Evolutionary conservation across 306 rosid species (phyloP).

Genomic region (Vigna unguiculata): DNA sequence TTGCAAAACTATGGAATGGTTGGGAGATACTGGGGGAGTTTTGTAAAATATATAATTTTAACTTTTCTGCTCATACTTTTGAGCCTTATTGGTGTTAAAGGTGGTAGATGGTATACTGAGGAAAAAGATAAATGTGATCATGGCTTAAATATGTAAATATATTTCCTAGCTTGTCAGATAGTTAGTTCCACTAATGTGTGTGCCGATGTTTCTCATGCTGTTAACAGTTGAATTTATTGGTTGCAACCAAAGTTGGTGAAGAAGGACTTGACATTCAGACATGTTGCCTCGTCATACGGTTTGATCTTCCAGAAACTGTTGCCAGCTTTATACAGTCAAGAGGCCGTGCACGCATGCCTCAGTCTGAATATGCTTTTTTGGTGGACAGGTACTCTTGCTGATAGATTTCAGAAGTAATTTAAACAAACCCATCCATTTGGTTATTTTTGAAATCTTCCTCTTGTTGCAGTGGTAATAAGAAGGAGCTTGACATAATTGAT

Average conservation of each 20-base stretch:
- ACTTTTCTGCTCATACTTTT: constrained; percentile 33
- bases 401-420: constrained; percentile 37
- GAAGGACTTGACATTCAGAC: constrained; percentile 99
- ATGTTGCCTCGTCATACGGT: constrained; percentile 91
- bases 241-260: constrained; percentile 98
- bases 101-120: not conserved
- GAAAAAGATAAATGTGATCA: constrained; percentile 20
- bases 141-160: constrained; percentile 20
- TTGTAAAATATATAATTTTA: constrained; percentile 4
- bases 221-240: constrained; percentile 84
- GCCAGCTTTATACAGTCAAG: constrained; percentile 99
- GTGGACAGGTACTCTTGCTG: constrained; percentile 76
- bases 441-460: constrained; percentile 36
- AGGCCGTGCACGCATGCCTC: constrained; percentile 96
- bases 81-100: constrained; percentile 23
- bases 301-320: constrained; percentile 98
- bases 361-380: constrained; percentile 87
- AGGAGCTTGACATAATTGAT: constrained; percentile 70
- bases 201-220: constrained; percentile 44
- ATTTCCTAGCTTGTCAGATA: constrained; percentile 26
- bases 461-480: constrained; percentile 68
- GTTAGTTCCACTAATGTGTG: constrained; percentile 30
- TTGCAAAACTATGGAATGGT: not conserved
- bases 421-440: constrained; percentile 21
- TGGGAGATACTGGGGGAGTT: constrained; percentile 8